Evolutionary conservation across 164 flowering plant species (phyloP).

Genomic region (Santalum album): DNA sequence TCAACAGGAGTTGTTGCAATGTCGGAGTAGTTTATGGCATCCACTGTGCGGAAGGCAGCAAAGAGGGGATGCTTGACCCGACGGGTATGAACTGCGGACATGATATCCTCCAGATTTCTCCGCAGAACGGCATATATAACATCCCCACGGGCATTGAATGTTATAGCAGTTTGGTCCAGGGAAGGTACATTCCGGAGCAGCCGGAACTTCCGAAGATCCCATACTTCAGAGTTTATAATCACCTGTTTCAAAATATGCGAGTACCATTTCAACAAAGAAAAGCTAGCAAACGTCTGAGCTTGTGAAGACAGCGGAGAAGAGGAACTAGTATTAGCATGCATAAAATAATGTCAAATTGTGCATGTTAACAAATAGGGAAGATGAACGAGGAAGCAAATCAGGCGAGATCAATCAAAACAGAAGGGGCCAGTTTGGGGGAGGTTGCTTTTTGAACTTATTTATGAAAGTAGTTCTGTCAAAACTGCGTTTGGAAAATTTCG

Average conservation of each 20-base stretch:
- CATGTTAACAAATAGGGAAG: no score
- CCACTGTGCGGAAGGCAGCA: slow-evolving; percentile 81
- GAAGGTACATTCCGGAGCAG: slow-evolving; percentile 86
- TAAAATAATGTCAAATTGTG: no score
- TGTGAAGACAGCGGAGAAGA: no score
- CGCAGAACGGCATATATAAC: slow-evolving; percentile 80
- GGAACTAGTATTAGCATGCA: no score
- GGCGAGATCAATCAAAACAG: no score
- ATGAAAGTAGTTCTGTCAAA: no score
- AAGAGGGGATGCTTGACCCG: slow-evolving; percentile 77
- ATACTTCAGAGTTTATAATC: slow-evolving; percentile 90
- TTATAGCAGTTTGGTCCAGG: slow-evolving; percentile 75
- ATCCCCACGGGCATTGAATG: slow-evolving; percentile 76
- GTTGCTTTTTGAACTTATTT: no score
- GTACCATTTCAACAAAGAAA: neutral
- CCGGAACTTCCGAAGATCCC: slow-evolving; percentile 85
- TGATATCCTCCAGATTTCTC: slow-evolving; percentile 80
- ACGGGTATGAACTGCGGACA: slow-evolving; percentile 63
- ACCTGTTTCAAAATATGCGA: slow-evolving; percentile 35
- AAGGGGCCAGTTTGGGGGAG: no score
- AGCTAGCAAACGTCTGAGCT: no score
- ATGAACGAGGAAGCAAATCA: no score
- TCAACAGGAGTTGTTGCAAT: slow-evolving; percentile 88
- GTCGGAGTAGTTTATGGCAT: slow-evolving; percentile 84
- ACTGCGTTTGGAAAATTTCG: no score